These are phyloP conservation scores for Gonapodya sp. DNA, from an alignment of 192 early-diverging fungal species.

Conservation along the genomic window DNA sequence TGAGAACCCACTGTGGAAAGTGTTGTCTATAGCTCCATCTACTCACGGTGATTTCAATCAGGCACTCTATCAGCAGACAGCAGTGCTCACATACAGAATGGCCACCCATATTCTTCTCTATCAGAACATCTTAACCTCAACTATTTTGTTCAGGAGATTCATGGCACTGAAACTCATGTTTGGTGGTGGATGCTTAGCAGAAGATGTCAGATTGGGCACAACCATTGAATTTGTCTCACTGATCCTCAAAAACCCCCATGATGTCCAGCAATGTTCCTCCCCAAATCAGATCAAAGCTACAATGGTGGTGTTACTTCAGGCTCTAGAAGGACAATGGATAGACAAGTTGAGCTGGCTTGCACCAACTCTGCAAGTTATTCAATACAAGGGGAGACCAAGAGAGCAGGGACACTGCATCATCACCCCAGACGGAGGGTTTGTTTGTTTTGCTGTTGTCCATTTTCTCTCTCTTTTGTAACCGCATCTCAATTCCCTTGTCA, in stretches of 20 bases:
- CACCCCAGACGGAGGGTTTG: background rate
- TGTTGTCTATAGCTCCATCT: background rate
- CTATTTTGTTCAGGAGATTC: background rate
- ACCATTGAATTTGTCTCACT: background rate
- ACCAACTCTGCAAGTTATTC: background rate
- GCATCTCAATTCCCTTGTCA: background rate
- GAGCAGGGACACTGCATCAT: background rate
- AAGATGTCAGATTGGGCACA: background rate
- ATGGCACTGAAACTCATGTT: background rate
- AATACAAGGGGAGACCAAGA: background rate
- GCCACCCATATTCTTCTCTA: background rate
- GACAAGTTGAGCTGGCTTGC: background rate
- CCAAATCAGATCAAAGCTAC: background rate
- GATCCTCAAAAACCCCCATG: background rate
- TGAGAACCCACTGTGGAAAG: background rate
- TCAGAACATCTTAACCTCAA: background rate
- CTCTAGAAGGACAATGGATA: background rate
- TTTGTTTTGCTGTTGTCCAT: background rate
- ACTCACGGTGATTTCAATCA: background rate
- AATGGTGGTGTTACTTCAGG: background rate
- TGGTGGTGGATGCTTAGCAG: background rate
- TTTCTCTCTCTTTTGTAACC: background rate
- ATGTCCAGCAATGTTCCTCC: too few species aligned
- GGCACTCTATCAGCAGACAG: too few species aligned
- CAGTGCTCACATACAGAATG: background rate